Percentiles rank a stretch among this genome's conserved stretches.
These are phyloP conservation scores for Bothriochloa decipiens DNA, from an alignment of 176 grass and related monocot species.

Conservation along the genomic window DNA sequence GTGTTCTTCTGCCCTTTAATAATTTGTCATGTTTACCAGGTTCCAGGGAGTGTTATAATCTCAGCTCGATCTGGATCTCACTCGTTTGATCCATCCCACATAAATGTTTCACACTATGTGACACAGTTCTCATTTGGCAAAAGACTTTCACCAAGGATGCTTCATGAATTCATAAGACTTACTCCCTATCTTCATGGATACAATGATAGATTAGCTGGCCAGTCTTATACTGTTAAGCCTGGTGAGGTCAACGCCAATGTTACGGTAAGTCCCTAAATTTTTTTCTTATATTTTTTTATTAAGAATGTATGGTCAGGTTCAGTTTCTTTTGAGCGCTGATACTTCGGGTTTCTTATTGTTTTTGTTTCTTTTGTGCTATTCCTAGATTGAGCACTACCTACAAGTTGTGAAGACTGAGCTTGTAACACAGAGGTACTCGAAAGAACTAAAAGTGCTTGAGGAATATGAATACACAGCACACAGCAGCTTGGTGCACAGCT, in stretches of 20 bases:
- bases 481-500: constrained; percentile 93
- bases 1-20: constrained; percentile 6
- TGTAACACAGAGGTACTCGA: constrained; percentile 56
- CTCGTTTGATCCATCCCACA: constrained; percentile 96
- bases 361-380: constrained; percentile 40
- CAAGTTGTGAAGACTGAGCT: constrained; percentile 95
- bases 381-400: constrained; percentile 99
- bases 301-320: neutral
- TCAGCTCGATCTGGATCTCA: constrained; percentile 89
- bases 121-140: constrained; percentile 93
- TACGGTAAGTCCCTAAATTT: constrained; percentile 62
- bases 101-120: constrained; percentile 94
- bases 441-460: constrained; percentile 79
- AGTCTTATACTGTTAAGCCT: constrained; percentile 65
- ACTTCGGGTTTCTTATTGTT: constrained; percentile 26
- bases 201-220: constrained; percentile 82
- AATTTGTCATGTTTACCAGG: constrained; percentile 55
- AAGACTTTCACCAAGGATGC: constrained; percentile 62
- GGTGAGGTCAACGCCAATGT: constrained; percentile 80
- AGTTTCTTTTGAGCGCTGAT: neutral
- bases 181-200: constrained; percentile 71
- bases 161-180: constrained; percentile 79
- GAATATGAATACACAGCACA: constrained; percentile 99
- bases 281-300: neutral
- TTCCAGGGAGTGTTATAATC: constrained; percentile 92